Evolutionary conservation across 148 eudicot species (phyloP).

Genomic region (Silene latifolia): DNA sequence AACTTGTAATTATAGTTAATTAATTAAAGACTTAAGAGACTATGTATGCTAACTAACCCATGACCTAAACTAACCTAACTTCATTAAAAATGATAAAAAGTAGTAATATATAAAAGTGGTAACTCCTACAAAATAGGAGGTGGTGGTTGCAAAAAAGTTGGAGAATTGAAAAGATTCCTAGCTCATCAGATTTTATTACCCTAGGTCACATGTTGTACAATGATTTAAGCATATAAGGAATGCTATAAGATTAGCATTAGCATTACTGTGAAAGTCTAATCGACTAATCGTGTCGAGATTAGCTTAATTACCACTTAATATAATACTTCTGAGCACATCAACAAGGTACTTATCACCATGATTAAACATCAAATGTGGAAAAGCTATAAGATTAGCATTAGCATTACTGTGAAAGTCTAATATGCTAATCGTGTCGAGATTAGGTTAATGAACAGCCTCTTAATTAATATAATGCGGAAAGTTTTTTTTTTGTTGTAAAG

Average conservation of each 20-base stretch:
- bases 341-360: slow-evolving; percentile 15
- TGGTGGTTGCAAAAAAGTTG: slow-evolving; percentile 33
- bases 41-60: too few relatives aligned
- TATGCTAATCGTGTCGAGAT: not conserved
- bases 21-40: too few relatives aligned
- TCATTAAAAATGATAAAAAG: not conserved
- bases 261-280: slow-evolving; percentile 14
- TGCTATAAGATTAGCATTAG: slow-evolving; percentile 1
- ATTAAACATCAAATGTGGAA: slow-evolving; percentile 13
- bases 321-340: not conserved
- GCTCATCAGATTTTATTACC: slow-evolving; percentile 28
- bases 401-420: slow-evolving; percentile 9
- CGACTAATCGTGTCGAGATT: not conserved
- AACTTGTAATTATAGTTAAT: too few relatives aligned
- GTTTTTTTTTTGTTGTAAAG: too few relatives aligned
- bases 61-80: not conserved
- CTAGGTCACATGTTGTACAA: slow-evolving; percentile 36
- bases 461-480: too few relatives aligned
- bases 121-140: slow-evolving; percentile 33
- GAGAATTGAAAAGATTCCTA: slow-evolving; percentile 34
- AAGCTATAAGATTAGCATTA: not conserved
- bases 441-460: not conserved
- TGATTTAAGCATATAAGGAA: slow-evolving; percentile 17
- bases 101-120: slow-evolving; percentile 25
- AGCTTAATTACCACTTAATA: not conserved